These are phyloP conservation scores for Nymphaea colorata DNA, from an alignment of 164 flowering plant genomes.

Conservation along the genomic window DNA sequence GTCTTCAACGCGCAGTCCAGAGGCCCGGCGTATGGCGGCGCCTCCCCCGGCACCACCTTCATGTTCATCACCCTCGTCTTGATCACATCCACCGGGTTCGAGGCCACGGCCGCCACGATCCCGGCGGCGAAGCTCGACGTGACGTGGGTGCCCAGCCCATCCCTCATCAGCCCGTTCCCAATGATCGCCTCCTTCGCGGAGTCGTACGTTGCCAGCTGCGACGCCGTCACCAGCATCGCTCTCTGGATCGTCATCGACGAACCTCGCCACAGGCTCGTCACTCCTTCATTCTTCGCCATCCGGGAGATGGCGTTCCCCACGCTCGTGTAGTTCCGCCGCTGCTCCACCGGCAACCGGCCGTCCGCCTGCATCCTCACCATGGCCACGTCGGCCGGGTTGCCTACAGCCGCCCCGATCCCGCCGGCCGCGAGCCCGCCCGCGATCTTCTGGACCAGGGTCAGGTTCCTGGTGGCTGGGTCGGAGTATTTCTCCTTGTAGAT, in stretches of 20 bases:
- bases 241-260: conserved; percentile 81
- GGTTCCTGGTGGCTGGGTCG: conserved; percentile 37
- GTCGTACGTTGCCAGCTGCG: conserved; percentile 89
- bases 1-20: conserved; percentile 77
- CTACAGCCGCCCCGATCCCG: conserved; percentile 75
- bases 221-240: conserved; percentile 91
- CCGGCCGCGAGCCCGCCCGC: conserved; percentile 75
- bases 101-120: conserved; percentile 73
- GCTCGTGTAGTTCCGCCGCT: conserved; percentile 74
- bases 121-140: conserved; percentile 89
- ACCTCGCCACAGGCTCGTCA: conserved; percentile 78
- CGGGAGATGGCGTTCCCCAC: conserved; percentile 60
- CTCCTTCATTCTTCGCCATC: conserved; percentile 59
- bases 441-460: conserved; percentile 52
- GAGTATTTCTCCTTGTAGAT: conserved; percentile 62
- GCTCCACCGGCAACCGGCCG: conserved; percentile 67
- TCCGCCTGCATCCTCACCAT: conserved; percentile 98
- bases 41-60: conserved; percentile 58
- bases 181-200: conserved; percentile 70
- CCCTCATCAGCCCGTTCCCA: conserved; percentile 41
- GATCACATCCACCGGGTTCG: conserved; percentile 89
- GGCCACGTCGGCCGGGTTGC: conserved; percentile 92
- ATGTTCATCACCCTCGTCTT: conserved; percentile 95
- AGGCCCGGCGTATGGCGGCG: conserved; percentile 70
- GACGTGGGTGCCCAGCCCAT: conserved; percentile 85